Percentiles rank a stretch among this genome's conserved stretches.
Conservation (phyloP, 2,329 filamentous ascomycete species). For the Cordyceps militaris region DNA sequence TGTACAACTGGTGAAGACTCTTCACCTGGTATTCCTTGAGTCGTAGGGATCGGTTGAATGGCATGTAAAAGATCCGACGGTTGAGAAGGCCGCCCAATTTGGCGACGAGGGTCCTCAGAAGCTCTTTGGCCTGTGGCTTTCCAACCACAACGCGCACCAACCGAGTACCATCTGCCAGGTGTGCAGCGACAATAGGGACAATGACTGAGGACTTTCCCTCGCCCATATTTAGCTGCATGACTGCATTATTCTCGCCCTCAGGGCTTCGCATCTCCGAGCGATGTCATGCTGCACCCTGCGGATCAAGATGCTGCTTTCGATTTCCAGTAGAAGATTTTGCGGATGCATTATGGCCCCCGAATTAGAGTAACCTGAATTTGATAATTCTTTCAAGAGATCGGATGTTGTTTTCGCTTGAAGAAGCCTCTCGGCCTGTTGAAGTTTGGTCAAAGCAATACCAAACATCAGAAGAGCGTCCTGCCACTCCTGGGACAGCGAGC, state of each 20-base stretch:
- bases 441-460: neutral
- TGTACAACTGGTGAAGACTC: slow-evolving; percentile 32
- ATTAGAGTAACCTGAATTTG: neutral
- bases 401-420: neutral
- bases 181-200: slow-evolving; percentile 52
- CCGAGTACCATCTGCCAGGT: slow-evolving; percentile 41
- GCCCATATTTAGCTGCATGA: slow-evolving; percentile 66
- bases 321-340: slow-evolving; percentile 57
- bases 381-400: neutral
- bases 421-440: neutral
- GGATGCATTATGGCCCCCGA: slow-evolving; percentile 26
- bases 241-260: slow-evolving; percentile 34
- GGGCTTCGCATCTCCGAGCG: slow-evolving; percentile 48
- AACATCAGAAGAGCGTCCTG: neutral
- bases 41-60: slow-evolving; percentile 47
- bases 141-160: slow-evolving; percentile 54
- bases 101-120: slow-evolving; percentile 46
- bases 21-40: slow-evolving; percentile 26
- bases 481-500: neutral
- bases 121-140: slow-evolving; percentile 55
- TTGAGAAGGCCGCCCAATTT: slow-evolving; percentile 50
- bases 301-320: slow-evolving; percentile 56
- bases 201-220: slow-evolving; percentile 66
- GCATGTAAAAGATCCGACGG: slow-evolving; percentile 48
- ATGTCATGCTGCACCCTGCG: slow-evolving; percentile 53